These are phyloP conservation scores for Rubia balearica DNA, from an alignment of 305 asterid species.

Conservation along the genomic window DNA sequence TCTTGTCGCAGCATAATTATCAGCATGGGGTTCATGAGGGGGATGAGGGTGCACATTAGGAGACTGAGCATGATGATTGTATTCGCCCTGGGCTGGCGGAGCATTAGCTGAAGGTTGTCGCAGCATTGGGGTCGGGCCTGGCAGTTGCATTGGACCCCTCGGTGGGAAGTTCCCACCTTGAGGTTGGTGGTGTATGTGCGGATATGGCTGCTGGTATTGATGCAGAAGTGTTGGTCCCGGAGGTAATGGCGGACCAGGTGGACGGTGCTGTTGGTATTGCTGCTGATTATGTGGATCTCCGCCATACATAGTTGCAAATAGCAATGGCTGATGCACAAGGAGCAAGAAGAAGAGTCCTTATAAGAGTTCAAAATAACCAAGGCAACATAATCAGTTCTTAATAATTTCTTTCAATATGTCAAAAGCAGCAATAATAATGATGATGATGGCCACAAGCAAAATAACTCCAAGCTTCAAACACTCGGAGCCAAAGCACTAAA, in stretches of 20 bases:
- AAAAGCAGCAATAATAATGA: not conserved
- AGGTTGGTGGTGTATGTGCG: slow-evolving; percentile 35
- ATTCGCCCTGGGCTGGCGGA: slow-evolving; percentile 42
- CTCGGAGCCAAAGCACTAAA: too few relatives aligned
- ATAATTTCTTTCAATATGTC: not conserved
- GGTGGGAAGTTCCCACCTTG: slow-evolving; percentile 47
- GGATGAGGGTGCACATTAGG: slow-evolving; percentile 35
- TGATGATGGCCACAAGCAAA: not conserved
- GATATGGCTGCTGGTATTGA: slow-evolving; percentile 28
- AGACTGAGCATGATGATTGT: slow-evolving; percentile 56
- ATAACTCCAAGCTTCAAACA: not conserved
- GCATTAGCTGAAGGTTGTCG: slow-evolving; percentile 76
- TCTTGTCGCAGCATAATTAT: slow-evolving; percentile 75
- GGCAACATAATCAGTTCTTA: not conserved
- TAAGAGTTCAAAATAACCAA: not conserved
- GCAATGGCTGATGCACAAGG: not conserved
- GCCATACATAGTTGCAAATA: slow-evolving; percentile 41
- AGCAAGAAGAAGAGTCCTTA: not conserved
- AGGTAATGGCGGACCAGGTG: slow-evolving; percentile 26
- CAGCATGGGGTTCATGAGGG: slow-evolving; percentile 61
- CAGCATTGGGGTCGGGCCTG: slow-evolving; percentile 75
- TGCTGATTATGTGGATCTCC: slow-evolving; percentile 53
- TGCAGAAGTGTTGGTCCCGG: slow-evolving; percentile 50
- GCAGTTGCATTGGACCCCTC: slow-evolving; percentile 72
- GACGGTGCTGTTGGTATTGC: slow-evolving; percentile 41